Percentiles rank a stretch among this genome's conserved stretches.
Evolutionary conservation across 257 asterid species (phyloP).

Genomic region (Rubia yunnanensis): DNA sequence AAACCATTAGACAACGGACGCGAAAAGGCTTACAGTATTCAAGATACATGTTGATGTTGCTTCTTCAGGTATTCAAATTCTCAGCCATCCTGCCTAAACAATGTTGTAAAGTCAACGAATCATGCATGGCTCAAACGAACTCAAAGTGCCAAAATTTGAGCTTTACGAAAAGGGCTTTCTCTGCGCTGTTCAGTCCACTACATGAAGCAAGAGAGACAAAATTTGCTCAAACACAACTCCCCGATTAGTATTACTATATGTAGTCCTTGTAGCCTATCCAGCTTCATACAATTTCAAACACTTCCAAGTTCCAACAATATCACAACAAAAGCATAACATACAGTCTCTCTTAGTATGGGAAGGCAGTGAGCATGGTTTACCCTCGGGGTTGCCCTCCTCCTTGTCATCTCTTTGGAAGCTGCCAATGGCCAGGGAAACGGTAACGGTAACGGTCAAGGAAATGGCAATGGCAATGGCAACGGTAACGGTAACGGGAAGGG

Average conservation of each 20-base stretch:
- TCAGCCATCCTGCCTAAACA: neutral
- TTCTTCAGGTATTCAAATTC: neutral
- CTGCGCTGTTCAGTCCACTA: neutral
- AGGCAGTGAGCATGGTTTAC: neutral
- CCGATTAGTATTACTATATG: neutral
- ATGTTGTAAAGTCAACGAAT: neutral
- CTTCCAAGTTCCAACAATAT: neutral
- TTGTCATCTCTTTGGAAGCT: neutral
- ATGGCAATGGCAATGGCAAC: slow-evolving; percentile 24
- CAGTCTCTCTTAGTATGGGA: neutral
- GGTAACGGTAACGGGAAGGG: slow-evolving; percentile 8
- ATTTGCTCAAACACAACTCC: neutral
- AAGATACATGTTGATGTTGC: neutral
- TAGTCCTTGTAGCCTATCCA: neutral
- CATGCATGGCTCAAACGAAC: neutral
- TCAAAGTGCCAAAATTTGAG: neutral
- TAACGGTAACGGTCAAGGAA: neutral
- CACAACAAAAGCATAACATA: neutral
- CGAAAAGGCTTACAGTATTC: no score
- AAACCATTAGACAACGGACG: neutral
- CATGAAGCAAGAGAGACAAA: neutral
- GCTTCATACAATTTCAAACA: neutral
- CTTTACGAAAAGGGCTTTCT: neutral
- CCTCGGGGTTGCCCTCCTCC: neutral
- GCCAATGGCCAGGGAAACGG: neutral